Conservation (phyloP, 257 asterid species). For the Thymus mandschuricus region DNA sequence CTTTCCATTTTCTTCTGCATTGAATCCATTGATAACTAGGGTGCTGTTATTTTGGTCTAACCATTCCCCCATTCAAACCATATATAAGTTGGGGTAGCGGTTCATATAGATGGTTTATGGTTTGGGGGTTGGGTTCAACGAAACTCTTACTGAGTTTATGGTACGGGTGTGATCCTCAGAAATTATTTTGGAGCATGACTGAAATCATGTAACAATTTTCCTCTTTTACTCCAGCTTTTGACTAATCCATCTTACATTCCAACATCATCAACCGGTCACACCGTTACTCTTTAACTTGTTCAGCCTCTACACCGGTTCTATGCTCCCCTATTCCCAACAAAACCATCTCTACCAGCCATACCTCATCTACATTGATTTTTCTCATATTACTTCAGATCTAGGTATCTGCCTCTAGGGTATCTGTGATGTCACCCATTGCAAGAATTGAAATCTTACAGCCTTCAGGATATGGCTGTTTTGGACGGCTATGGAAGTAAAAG, state of each 20-base stretch:
- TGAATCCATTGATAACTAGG: background rate
- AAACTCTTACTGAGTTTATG: background rate
- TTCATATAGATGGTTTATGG: background rate
- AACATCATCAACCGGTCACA: too few relatives aligned
- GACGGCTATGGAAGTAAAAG: too few relatives aligned
- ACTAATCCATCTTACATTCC: background rate
- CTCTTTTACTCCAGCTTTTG: background rate
- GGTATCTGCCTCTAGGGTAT: too few relatives aligned
- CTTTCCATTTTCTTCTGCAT: conserved; percentile 9
- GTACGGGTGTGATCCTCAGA: background rate
- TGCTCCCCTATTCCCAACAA: too few relatives aligned
- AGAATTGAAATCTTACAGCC: too few relatives aligned
- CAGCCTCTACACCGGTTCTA: too few relatives aligned
- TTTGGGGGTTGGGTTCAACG: background rate
- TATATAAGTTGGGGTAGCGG: background rate
- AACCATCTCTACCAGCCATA: too few relatives aligned
- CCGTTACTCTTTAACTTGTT: too few relatives aligned
- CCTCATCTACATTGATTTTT: too few relatives aligned
- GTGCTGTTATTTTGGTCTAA: background rate
- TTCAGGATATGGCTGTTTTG: too few relatives aligned
- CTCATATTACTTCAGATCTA: too few relatives aligned
- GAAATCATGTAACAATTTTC: background rate
- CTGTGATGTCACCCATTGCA: too few relatives aligned
- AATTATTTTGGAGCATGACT: background rate
- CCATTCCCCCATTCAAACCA: background rate